A percentile compares a stretch with the other conserved stretches of the same genome.
Conservation (phyloP, 306 rosid species). For the Trifolium fragiferum region DNA sequence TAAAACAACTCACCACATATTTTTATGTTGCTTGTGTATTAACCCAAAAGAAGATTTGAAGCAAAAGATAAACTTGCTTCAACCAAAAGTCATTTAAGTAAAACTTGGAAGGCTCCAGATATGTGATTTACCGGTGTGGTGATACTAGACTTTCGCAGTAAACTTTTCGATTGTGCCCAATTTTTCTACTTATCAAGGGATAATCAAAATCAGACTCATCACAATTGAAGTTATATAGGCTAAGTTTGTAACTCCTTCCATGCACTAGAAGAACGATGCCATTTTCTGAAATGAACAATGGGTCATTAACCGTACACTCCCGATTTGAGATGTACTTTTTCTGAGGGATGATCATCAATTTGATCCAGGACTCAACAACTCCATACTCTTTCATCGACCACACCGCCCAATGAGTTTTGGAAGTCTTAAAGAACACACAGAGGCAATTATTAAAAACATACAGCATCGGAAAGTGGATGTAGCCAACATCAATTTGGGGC, state of each 20-base stretch:
- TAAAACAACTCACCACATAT: neutral
- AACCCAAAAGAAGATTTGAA: neutral
- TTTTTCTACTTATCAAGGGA: neutral
- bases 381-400: too few relatives aligned
- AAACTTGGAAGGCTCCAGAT: neutral
- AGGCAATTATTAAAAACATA: too few relatives aligned
- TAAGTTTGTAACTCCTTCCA: too few relatives aligned
- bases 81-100: neutral
- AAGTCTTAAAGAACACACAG: too few relatives aligned
- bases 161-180: neutral
- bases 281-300: constrained; percentile 7
- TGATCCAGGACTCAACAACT: too few relatives aligned
- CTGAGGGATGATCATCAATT: too few relatives aligned
- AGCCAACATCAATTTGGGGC: too few relatives aligned
- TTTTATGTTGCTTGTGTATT: neutral
- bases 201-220: neutral
- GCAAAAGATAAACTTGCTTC: neutral
- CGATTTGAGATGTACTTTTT: too few relatives aligned
- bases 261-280: constrained; percentile 2
- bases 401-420: too few relatives aligned
- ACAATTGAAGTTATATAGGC: neutral
- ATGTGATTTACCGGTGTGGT: neutral
- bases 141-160: constrained; percentile 33
- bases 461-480: too few relatives aligned
- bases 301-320: neutral